Conservation (phyloP, 805 yeast genomes). For the Schizosaccharomyces lindneri region DNA sequence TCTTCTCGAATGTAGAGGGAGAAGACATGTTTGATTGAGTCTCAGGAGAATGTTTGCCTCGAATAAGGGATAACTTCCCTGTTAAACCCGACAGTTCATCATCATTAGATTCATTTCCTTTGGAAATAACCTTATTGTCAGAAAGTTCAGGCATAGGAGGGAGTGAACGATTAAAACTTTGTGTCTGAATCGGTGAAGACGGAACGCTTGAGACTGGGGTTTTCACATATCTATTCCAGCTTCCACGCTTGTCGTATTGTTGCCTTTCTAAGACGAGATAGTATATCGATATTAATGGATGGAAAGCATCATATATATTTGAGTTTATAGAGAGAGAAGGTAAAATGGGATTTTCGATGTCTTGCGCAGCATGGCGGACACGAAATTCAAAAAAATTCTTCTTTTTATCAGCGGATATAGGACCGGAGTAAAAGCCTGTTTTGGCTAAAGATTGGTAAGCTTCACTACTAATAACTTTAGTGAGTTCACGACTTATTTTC, state of each 20-base stretch:
- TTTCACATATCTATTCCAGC: not conserved
- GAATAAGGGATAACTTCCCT: not conserved
- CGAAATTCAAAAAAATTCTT: slow-evolving; percentile 4
- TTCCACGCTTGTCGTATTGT: not conserved
- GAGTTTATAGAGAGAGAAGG: not conserved
- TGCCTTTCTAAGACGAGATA: slow-evolving; percentile 46
- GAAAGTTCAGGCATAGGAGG: not conserved
- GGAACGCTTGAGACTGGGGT: not conserved
- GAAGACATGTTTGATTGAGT: not conserved
- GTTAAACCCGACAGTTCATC: not conserved
- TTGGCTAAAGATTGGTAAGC: slow-evolving; percentile 27
- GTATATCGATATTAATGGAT: slow-evolving; percentile 72
- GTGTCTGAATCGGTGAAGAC: not conserved
- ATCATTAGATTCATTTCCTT: not conserved
- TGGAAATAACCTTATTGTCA: not conserved
- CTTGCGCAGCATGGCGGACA: not conserved
- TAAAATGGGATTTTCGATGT: not conserved
- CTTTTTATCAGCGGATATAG: not conserved
- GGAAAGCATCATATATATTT: not conserved
- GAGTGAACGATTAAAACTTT: not conserved
- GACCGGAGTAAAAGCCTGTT: not conserved
- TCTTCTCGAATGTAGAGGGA: not conserved
- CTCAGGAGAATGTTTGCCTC: not conserved
- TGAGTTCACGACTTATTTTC: slow-evolving; percentile 30
- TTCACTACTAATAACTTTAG: slow-evolving; percentile 31